Percentiles rank a stretch among this genome's conserved stretches.
phyloP scores from a whole-genome alignment of 768 basidiomycete genomes.

The Kwoniella sp. region DNA sequence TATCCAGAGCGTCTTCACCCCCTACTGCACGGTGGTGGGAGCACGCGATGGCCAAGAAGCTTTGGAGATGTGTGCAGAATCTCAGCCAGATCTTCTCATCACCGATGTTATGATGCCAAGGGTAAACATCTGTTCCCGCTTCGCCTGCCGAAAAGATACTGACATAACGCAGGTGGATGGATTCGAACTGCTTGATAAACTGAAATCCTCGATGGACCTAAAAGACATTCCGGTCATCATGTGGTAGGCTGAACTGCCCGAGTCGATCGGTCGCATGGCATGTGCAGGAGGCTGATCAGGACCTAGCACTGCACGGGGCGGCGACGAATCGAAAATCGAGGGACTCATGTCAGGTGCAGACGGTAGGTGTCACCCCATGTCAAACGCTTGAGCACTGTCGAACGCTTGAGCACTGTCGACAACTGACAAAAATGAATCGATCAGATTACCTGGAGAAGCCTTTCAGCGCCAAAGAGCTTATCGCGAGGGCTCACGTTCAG shows the following conservation, averaged over 20 bases:
- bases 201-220: slow-evolving; percentile 36
- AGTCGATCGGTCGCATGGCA: neutral
- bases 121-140: slow-evolving; percentile 21
- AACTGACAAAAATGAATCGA: neutral
- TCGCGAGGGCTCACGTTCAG: slow-evolving; percentile 48
- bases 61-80: slow-evolving; percentile 29
- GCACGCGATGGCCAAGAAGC: slow-evolving; percentile 54
- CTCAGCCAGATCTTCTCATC: slow-evolving; percentile 52
- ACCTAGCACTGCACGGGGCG: slow-evolving; percentile 52
- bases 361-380: no score
- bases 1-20: slow-evolving; percentile 47
- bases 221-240: slow-evolving; percentile 53
- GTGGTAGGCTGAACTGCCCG: no score
- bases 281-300: neutral
- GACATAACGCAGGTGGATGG: slow-evolving; percentile 50
- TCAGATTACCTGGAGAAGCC: slow-evolving; percentile 57
- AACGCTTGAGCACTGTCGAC: neutral
- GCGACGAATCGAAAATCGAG: slow-evolving; percentile 55
- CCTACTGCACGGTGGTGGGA: slow-evolving; percentile 53
- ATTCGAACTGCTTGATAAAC: slow-evolving; percentile 45
- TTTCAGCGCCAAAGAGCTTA: slow-evolving; percentile 54
- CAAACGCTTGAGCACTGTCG: slow-evolving; percentile 19
- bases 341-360: slow-evolving; percentile 57
- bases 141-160: slow-evolving; percentile 9
- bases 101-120: slow-evolving; percentile 57